These are phyloP conservation scores for Lanzia echinophila DNA, from an alignment of 2,329 filamentous ascomycete species.

Conservation along the genomic window DNA sequence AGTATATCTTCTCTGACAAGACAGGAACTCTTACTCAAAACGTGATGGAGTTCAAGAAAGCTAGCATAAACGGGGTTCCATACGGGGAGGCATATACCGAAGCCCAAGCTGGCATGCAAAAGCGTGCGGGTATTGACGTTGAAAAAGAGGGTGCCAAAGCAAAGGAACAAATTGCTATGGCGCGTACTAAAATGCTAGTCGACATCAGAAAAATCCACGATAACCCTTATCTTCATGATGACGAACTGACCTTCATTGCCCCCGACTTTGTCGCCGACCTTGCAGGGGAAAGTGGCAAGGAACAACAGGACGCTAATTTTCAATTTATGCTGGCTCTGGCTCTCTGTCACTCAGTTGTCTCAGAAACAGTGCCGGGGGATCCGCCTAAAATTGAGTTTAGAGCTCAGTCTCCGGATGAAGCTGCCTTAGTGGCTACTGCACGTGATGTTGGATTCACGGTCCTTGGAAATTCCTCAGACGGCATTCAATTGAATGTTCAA, in stretches of 20 bases:
- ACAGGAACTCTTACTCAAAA: slow-evolving; percentile 87
- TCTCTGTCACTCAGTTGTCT: slow-evolving; percentile 94
- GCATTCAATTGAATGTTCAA: slow-evolving; percentile 78
- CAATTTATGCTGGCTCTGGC: slow-evolving; percentile 93
- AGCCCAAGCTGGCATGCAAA: slow-evolving; percentile 92
- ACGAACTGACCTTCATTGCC: slow-evolving; percentile 85
- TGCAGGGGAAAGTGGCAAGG: slow-evolving; percentile 64
- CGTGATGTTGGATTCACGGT: slow-evolving; percentile 94
- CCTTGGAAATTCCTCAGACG: slow-evolving; percentile 70
- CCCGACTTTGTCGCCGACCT: slow-evolving; percentile 84
- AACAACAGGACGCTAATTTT: slow-evolving; percentile 72
- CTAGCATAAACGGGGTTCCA: slow-evolving; percentile 87
- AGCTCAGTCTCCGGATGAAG: slow-evolving; percentile 94
- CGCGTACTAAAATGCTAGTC: slow-evolving; percentile 65
- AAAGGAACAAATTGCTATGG: slow-evolving; percentile 69
- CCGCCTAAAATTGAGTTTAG: slow-evolving; percentile 90
- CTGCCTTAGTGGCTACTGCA: slow-evolving; percentile 87
- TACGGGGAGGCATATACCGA: slow-evolving; percentile 98
- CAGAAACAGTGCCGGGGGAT: slow-evolving; percentile 83
- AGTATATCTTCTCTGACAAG: slow-evolving; percentile 98
- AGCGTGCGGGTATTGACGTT: slow-evolving; percentile 78
- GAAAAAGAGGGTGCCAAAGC: slow-evolving; percentile 71
- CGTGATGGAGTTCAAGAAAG: slow-evolving; percentile 99
- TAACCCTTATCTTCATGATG: slow-evolving; percentile 86
- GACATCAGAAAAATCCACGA: slow-evolving; percentile 71